phyloP scores from a whole-genome alignment of 202 grass and related monocot species.

The Saccharum hybrid region DNA sequence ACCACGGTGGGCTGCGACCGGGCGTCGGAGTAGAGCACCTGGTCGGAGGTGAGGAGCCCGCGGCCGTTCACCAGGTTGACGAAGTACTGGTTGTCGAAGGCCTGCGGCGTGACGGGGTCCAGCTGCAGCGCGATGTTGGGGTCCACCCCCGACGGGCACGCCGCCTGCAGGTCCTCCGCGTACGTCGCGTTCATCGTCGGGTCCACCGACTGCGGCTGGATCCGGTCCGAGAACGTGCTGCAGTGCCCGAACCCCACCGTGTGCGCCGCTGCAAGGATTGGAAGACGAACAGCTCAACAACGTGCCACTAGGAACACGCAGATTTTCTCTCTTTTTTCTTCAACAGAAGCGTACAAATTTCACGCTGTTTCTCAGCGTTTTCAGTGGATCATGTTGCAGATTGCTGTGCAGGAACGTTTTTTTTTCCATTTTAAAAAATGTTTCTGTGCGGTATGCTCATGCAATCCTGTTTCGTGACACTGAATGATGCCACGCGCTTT shows the following conservation, averaged over 20 bases:
- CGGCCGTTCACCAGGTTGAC: constrained; percentile 75
- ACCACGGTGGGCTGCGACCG: constrained; percentile 66
- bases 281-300: background rate
- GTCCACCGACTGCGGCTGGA: constrained; percentile 58
- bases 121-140: constrained; percentile 67
- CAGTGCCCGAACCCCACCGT: constrained; percentile 83
- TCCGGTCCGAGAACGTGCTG: constrained; percentile 62
- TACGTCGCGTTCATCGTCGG: constrained; percentile 67
- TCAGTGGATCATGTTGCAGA: too few relatives aligned
- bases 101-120: constrained; percentile 68
- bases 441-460: background rate
- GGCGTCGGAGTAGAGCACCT: constrained; percentile 73
- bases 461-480: background rate
- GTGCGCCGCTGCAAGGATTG: constrained; percentile 58
- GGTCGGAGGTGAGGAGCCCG: constrained; percentile 80
- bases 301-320: too few relatives aligned
- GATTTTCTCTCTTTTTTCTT: too few relatives aligned
- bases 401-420: too few relatives aligned
- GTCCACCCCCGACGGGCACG: constrained; percentile 72
- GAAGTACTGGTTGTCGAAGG: constrained; percentile 96
- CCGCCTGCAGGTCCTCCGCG: constrained; percentile 64
- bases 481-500: background rate
- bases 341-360: too few relatives aligned
- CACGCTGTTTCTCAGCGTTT: background rate
- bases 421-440: background rate